These are phyloP conservation scores for Lactifluus volemus DNA, from an alignment of 768 basidiomycete species.

Conservation along the genomic window DNA sequence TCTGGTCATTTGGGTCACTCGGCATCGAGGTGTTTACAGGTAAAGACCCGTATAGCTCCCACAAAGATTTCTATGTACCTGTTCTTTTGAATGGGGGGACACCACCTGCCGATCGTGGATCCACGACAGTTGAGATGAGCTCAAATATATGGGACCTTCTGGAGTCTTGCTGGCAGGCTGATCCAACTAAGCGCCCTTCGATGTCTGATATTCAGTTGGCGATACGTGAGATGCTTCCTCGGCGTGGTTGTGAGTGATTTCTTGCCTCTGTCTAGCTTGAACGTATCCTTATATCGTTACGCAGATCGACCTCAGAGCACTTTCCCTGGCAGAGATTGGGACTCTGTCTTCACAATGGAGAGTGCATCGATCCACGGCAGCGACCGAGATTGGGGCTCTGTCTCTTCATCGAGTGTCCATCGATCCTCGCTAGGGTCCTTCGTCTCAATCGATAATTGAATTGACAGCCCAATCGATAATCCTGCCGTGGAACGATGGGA, in stretches of 20 bases:
- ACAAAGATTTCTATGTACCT: not conserved
- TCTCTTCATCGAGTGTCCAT: too few relatives aligned
- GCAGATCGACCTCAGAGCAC: too few relatives aligned
- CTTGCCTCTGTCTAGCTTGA: too few relatives aligned
- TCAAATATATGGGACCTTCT: constrained; percentile 12
- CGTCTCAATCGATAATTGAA: too few relatives aligned
- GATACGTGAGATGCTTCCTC: not conserved
- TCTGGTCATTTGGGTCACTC: constrained; percentile 15
- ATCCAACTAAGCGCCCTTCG: not conserved
- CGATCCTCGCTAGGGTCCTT: too few relatives aligned
- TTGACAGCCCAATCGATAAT: constrained; percentile 18
- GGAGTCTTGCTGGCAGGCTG: constrained; percentile 7
- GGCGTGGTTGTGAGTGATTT: not conserved
- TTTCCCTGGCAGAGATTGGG: too few relatives aligned
- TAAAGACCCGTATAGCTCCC: constrained; percentile 2
- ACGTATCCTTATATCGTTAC: too few relatives aligned
- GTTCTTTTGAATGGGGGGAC: not conserved
- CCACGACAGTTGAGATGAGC: not conserved
- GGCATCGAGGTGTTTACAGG: constrained; percentile 8
- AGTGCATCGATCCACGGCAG: too few relatives aligned
- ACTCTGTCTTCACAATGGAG: too few relatives aligned
- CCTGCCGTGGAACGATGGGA: constrained; percentile 52
- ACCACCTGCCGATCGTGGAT: not conserved
- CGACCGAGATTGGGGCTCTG: too few relatives aligned
- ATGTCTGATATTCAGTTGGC: not conserved